phyloP scores from a whole-genome alignment of 768 basidiomycete genomes.

The Lactarius tabidus region DNA sequence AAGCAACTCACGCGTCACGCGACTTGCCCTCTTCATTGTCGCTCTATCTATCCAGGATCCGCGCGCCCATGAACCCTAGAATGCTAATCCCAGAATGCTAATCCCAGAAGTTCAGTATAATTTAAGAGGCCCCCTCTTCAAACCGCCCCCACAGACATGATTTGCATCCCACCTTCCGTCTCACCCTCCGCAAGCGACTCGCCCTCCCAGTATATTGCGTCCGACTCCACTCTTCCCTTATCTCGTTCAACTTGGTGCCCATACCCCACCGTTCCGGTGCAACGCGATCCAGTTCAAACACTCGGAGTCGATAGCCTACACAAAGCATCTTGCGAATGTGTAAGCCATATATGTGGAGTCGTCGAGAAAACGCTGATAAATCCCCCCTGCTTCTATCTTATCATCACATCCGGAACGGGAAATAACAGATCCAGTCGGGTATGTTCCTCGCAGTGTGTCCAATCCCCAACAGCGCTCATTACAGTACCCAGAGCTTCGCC shows the following conservation, averaged over 20 bases:
- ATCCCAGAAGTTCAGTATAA: not conserved
- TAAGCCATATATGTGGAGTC: not conserved
- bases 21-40: not conserved
- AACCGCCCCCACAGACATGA: not conserved
- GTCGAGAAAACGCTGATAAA: not conserved
- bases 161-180: not conserved
- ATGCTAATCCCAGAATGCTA: not conserved
- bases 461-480: not conserved
- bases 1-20: not conserved
- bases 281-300: not conserved
- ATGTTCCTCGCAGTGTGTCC: not conserved
- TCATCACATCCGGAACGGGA: not conserved
- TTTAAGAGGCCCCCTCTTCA: not conserved
- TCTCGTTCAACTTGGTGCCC: constrained; percentile 1
- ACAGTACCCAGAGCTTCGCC: not conserved
- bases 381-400: not conserved
- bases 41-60: not conserved
- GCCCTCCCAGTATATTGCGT: not conserved
- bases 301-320: not conserved
- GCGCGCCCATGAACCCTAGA: too few relatives aligned
- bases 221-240: not conserved
- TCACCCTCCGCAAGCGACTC: not conserved
- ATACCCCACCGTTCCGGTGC: not conserved
- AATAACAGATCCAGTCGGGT: constrained; percentile 14
- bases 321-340: constrained; percentile 6